phyloP scores from a whole-genome alignment of 148 eudicot species.

The Amaranthus palmeri region DNA sequence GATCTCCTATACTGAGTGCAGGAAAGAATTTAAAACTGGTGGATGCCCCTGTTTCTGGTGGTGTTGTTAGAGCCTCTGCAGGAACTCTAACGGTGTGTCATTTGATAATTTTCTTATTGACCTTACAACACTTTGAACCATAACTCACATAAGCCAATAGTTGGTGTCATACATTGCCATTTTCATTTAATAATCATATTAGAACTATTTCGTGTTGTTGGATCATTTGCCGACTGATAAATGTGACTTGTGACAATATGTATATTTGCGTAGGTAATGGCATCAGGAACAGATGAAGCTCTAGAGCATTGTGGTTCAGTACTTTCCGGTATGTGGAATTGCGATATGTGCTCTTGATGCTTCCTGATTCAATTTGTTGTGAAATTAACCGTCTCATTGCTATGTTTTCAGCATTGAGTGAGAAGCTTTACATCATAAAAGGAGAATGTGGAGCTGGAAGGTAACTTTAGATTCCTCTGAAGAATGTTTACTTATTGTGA shows the following conservation, averaged over 20 bases:
- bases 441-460: constrained; percentile 99
- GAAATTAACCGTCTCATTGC: constrained; percentile 13
- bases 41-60: constrained; percentile 99
- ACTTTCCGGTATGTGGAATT: constrained; percentile 57
- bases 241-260: not conserved
- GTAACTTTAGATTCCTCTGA: constrained; percentile 32
- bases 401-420: constrained; percentile 69
- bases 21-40: constrained; percentile 73
- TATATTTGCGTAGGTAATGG: constrained; percentile 63
- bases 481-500: constrained; percentile 7
- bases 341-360: not conserved
- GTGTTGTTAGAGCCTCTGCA: constrained; percentile 75
- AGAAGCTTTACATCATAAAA: constrained; percentile 84
- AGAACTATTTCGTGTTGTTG: not conserved
- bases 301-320: constrained; percentile 69
- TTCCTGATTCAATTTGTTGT: constrained; percentile 4
- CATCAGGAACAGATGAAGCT: constrained; percentile 85
- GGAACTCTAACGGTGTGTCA: constrained; percentile 86
- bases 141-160: not conserved
- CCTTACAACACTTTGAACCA: not conserved
- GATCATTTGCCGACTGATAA: not conserved
- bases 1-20: constrained; percentile 27
- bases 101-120: constrained; percentile 6
- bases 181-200: too few species aligned
- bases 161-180: not conserved